These are phyloP conservation scores for Ceratocystis variospora DNA, from an alignment of 2,329 filamentous ascomycete genomes.

Conservation along the genomic window DNA sequence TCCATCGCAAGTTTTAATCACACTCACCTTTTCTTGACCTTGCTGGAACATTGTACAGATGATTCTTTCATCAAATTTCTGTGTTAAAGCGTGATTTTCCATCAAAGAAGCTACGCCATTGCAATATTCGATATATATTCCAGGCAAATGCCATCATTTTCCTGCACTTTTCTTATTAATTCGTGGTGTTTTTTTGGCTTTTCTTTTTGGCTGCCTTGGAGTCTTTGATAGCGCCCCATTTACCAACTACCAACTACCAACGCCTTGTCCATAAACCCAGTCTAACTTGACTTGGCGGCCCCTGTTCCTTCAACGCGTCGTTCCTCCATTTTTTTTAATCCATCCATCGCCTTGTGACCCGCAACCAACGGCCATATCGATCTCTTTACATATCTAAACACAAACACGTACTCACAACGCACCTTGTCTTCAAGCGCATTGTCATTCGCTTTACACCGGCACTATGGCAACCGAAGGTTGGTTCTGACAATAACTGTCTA, in stretches of 20 bases:
- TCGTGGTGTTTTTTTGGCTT: not conserved
- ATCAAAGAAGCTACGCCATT: not conserved
- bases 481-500: not conserved
- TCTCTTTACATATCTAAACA: not conserved
- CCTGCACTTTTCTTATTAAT: not conserved
- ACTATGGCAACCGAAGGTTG: conserved; percentile 7
- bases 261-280: not conserved
- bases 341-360: not conserved
- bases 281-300: not conserved
- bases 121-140: not conserved
- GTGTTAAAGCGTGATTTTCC: not conserved
- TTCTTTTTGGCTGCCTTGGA: not conserved
- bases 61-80: not conserved
- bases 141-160: not conserved
- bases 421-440: not conserved
- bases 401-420: not conserved
- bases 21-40: not conserved
- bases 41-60: not conserved
- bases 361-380: not conserved
- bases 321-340: conserved; percentile 24
- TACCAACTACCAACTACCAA: not conserved
- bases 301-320: conserved; percentile 31
- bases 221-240: not conserved
- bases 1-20: not conserved
- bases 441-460: not conserved